Evolutionary conservation across 495 filamentous ascomycete species (phyloP).

Genomic region (Penicillium atrosanguineum): DNA sequence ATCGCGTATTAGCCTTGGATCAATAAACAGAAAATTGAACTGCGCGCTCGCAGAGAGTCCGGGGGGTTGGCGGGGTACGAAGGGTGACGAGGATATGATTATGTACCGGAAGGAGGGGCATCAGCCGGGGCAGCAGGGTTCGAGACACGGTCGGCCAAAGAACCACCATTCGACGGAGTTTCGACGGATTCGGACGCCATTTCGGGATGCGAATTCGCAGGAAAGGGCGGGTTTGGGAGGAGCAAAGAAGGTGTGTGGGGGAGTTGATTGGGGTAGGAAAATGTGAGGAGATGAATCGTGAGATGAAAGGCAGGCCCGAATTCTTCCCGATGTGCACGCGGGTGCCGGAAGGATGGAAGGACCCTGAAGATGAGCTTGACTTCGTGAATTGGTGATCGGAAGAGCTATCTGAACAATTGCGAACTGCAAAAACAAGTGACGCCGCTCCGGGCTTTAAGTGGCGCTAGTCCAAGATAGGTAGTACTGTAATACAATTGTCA

Average conservation of each 20-base stretch:
- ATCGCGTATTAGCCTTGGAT: constrained; percentile 12
- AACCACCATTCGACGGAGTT: constrained; percentile 27
- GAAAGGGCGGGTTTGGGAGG: background rate
- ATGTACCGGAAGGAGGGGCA: constrained; percentile 28
- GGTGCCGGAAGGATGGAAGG: background rate
- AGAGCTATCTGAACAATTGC: background rate
- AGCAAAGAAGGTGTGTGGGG: background rate
- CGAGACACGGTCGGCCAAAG: constrained; percentile 64
- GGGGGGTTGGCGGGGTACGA: background rate
- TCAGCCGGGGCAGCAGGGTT: constrained; percentile 34
- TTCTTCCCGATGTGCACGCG: background rate
- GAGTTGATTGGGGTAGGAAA: background rate
- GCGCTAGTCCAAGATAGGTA: constrained; percentile 12
- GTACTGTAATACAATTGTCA: constrained; percentile 1
- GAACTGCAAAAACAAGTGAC: constrained; percentile 13
- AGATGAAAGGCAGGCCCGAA: background rate
- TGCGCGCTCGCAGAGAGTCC: background rate
- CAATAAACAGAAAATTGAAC: background rate
- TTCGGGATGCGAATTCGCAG: background rate
- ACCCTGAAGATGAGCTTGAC: background rate
- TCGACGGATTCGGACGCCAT: constrained; percentile 38
- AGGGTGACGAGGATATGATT: constrained; percentile 7
- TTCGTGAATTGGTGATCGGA: background rate
- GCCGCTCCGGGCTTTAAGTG: background rate
- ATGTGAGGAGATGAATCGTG: background rate